These are phyloP conservation scores for Ustilago bromivora DNA, from an alignment of 1,284 basidiomycete species.

Conservation along the genomic window DNA sequence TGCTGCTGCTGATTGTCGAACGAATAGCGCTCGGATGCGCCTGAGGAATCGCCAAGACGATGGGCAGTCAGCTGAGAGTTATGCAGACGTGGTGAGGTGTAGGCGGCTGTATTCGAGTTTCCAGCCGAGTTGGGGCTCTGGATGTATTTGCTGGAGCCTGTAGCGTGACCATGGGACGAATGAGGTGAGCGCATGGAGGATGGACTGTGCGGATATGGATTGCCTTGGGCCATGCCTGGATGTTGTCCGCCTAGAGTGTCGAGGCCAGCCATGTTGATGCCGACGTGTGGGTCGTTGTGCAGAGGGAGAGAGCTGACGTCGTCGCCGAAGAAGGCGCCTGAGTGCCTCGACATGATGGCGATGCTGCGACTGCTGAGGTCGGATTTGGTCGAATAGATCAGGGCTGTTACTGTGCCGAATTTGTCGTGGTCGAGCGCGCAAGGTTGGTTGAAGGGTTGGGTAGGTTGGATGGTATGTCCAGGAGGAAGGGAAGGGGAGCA, in stretches of 20 bases:
- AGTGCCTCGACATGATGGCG: slow-evolving; percentile 45
- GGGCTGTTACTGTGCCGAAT: neutral
- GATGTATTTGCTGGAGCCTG: slow-evolving; percentile 32
- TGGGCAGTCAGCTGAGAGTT: slow-evolving; percentile 28
- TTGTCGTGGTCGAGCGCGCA: neutral
- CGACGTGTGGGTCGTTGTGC: slow-evolving; percentile 49
- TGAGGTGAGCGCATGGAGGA: slow-evolving; percentile 41
- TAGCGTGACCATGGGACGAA: slow-evolving; percentile 40
- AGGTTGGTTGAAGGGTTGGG: neutral
- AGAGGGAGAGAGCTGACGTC: slow-evolving; percentile 40
- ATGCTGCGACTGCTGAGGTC: neutral
- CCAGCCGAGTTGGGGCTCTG: slow-evolving; percentile 23
- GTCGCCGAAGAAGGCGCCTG: slow-evolving; percentile 51
- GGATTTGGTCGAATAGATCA: neutral
- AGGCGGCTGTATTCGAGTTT: slow-evolving; percentile 13
- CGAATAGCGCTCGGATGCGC: slow-evolving; percentile 27
- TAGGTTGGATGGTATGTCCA: slow-evolving; percentile 9
- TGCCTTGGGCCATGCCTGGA: slow-evolving; percentile 10
- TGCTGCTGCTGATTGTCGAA: slow-evolving; percentile 36
- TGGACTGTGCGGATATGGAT: slow-evolving; percentile 40
- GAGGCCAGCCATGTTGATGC: slow-evolving; percentile 53
- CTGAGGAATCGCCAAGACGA: slow-evolving; percentile 18
- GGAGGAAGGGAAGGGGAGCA: slow-evolving; percentile 2
- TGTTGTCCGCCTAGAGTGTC: slow-evolving; percentile 30
- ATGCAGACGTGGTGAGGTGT: slow-evolving; percentile 42